phyloP scores from a whole-genome alignment of 2,329 filamentous ascomycete genomes.

The Sporothrix mexicana region DNA sequence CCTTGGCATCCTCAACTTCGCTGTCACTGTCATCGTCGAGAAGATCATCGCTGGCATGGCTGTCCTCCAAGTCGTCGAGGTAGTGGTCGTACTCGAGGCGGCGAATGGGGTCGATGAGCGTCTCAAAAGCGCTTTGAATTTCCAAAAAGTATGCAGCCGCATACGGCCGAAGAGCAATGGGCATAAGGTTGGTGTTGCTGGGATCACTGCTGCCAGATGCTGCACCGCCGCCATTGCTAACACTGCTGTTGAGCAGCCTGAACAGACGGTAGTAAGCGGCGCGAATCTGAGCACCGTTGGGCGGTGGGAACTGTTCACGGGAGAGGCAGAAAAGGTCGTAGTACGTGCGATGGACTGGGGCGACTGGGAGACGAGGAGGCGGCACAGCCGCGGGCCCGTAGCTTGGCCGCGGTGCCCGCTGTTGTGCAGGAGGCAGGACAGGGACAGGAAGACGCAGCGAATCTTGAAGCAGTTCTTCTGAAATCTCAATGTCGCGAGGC shows the following conservation, averaged over 20 bases:
- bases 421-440: slow-evolving; percentile 12
- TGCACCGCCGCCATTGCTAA: slow-evolving; percentile 32
- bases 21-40: slow-evolving; percentile 36
- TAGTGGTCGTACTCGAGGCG: slow-evolving; percentile 50
- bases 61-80: slow-evolving; percentile 39
- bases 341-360: slow-evolving; percentile 44
- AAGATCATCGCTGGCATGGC: slow-evolving; percentile 38
- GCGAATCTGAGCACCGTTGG: slow-evolving; percentile 48
- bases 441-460: neutral
- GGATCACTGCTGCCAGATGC: neutral
- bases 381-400: neutral
- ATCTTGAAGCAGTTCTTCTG: slow-evolving; percentile 25
- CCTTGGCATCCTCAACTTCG: slow-evolving; percentile 39
- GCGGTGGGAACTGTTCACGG: slow-evolving; percentile 40
- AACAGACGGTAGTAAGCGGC: slow-evolving; percentile 54
- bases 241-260: slow-evolving; percentile 52
- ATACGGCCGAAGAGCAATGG: slow-evolving; percentile 47
- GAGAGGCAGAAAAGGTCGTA: slow-evolving; percentile 56
- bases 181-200: slow-evolving; percentile 42
- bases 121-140: slow-evolving; percentile 55
- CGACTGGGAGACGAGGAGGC: neutral
- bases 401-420: neutral
- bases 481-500: neutral
- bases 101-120: slow-evolving; percentile 52
- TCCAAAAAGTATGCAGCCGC: slow-evolving; percentile 51